Conservation (phyloP, 352 stramenopile species). For the Globisporangium parvum region DNA sequence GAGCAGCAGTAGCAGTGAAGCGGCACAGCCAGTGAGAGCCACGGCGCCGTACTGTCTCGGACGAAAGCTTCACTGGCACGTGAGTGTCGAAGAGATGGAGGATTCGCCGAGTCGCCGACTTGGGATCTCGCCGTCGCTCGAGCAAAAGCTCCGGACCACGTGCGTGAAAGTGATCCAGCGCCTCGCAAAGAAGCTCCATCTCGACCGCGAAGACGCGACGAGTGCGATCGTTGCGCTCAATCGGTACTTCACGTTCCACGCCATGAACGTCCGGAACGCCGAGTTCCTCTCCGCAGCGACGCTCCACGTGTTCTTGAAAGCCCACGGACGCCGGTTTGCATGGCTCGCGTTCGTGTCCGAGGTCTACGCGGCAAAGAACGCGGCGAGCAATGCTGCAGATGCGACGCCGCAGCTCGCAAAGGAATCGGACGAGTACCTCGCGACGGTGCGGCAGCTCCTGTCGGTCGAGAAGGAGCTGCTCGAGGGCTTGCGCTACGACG, state of each 20-base stretch:
- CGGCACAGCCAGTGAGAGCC: conserved; percentile 4
- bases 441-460: conserved; percentile 49
- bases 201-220: conserved; percentile 64
- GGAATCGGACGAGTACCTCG: conserved; percentile 43
- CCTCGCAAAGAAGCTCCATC: conserved; percentile 50
- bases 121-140: conserved; percentile 53
- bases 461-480: conserved; percentile 55
- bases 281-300: conserved; percentile 64
- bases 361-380: conserved; percentile 60
- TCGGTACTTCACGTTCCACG: conserved; percentile 68
- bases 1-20: not conserved
- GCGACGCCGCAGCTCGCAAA: conserved; percentile 13
- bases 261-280: conserved; percentile 55
- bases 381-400: conserved; percentile 15
- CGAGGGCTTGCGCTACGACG: conserved; percentile 70
- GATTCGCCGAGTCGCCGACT: conserved; percentile 49
- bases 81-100: conserved; percentile 46
- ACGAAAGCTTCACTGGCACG: conserved; percentile 70
- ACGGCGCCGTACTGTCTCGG: conserved; percentile 51
- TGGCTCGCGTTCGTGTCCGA: conserved; percentile 66
- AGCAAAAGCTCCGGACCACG: conserved; percentile 56
- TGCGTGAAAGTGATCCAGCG: conserved; percentile 60
- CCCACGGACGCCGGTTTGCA: conserved; percentile 45
- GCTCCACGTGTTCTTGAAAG: conserved; percentile 74
- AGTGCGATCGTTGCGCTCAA: conserved; percentile 77